A percentile compares a stretch with the other conserved stretches of the same genome.
Conservation (phyloP, 768 basidiomycete genomes). For the Podaxis mareebaensis region DNA sequence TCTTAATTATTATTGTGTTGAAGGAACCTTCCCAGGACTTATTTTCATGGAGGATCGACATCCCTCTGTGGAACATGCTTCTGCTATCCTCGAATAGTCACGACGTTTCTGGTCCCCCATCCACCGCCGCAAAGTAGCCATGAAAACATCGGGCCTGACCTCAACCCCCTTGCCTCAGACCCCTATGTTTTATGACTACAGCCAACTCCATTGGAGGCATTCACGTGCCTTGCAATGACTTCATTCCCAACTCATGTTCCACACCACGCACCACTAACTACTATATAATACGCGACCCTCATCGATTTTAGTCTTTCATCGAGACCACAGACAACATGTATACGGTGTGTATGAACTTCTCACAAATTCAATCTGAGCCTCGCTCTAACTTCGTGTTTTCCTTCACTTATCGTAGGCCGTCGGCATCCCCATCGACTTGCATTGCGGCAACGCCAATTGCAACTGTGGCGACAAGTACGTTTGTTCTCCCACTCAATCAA, state of each 20-base stretch:
- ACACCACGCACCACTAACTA: background rate
- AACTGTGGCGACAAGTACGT: constrained; percentile 8
- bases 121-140: too few relatives aligned
- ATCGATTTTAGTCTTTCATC: background rate
- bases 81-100: too few relatives aligned
- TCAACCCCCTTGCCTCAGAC: background rate
- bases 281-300: background rate
- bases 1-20: too few relatives aligned
- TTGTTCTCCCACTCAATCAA: background rate
- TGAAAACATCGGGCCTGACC: background rate
- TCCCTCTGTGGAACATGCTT: too few relatives aligned
- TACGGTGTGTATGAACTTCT: background rate
- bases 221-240: background rate
- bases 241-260: background rate
- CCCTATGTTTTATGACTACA: background rate
- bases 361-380: background rate
- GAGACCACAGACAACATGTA: background rate
- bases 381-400: background rate
- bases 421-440: background rate
- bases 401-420: background rate
- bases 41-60: too few relatives aligned
- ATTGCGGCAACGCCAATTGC: constrained; percentile 10
- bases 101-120: too few relatives aligned
- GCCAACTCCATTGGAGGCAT: background rate
- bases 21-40: too few relatives aligned